Evolutionary conservation across 2,329 filamentous ascomycete genomes (phyloP), one percentile per base, ranked within the genome.

Genomic region (Hortaea sp.): DNA sequence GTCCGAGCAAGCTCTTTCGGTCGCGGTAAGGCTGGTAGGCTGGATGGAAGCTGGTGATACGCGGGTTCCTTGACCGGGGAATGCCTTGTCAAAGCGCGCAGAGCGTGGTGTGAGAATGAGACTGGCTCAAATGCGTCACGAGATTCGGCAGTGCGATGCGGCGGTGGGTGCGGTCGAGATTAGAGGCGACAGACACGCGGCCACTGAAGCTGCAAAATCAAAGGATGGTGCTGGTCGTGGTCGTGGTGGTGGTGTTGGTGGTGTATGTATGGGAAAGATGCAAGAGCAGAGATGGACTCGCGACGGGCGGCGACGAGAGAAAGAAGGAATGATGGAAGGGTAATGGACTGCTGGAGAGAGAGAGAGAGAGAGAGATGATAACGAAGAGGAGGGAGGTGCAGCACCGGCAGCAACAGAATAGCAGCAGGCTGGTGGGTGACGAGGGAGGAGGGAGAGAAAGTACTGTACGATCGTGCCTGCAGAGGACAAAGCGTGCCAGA

Each of bases 321-420:
- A 44, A 48, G 46, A 48, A 48, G 43, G 46, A 48, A 45, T 39
- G 46, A 45, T 45, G 46, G 45, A 48, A 39, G 46, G 45, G 42
- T 39, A 43, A 45, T 45, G 39, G 46, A 45, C 31, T 20, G 31
- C 20, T 13, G 38, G 27, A n/a, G 32, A n/a, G 29, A n/a, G 10
- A 38, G 29, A 20, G 27, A 29, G 29, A n/a, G 39, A 29, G 28
- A 32, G 37, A 28, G 37, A 41, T 44, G 29, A 20, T 34, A 32
- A 44, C 34, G 42, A 34, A 44, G 42, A 34, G 27, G 11, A 34
- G 40, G 40, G 7, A 30, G 11, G 40, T 29, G 9, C 7, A 35
- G 32, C 32, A 35, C 9, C 37, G 37, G 20, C 37, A 12, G 37
- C 37, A 12, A 13, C n/a, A 12, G 41, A 7, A 27, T 34, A 5